A percentile compares a stretch with the other conserved stretches of the same genome.
These are phyloP conservation scores for Symbiodinium pilosum DNA, from an alignment of 73 alveolate genomes.

Conservation along the genomic window DNA sequence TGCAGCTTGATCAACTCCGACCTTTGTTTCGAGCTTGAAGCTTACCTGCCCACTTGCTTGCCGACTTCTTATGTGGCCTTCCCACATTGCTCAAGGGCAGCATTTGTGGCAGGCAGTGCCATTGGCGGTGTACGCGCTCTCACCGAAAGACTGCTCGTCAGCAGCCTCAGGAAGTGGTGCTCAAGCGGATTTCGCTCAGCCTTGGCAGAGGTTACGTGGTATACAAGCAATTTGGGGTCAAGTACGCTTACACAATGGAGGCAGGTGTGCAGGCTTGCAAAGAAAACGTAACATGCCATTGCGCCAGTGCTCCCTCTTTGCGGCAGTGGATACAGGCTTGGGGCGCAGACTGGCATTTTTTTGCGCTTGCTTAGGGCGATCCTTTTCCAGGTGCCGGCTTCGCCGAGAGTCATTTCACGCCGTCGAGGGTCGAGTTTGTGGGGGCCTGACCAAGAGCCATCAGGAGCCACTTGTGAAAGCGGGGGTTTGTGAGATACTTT, in stretches of 20 bases:
- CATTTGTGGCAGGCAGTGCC: slow-evolving; percentile 25
- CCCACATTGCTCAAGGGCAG: too few species aligned
- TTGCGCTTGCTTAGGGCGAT: too few species aligned
- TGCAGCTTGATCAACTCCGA: slow-evolving; percentile 19
- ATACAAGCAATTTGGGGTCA: slow-evolving; percentile 84
- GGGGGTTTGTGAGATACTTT: background rate
- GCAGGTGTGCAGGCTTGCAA: background rate
- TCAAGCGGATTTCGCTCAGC: background rate
- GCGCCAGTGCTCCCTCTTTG: slow-evolving; percentile 78
- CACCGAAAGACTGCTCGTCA: slow-evolving; percentile 75
- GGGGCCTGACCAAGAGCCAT: background rate
- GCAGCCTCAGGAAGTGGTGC: background rate
- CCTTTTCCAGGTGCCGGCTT: background rate
- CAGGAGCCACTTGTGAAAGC: background rate
- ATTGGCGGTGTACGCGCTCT: slow-evolving; percentile 66
- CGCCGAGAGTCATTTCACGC: slow-evolving; percentile 30
- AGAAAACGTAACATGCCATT: too few species aligned
- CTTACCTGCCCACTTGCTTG: slow-evolving; percentile 5
- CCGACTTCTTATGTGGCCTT: background rate
- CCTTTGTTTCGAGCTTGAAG: slow-evolving; percentile 53
- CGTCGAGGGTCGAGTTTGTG: slow-evolving; percentile 47
- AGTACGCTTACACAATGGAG: slow-evolving; percentile 66
- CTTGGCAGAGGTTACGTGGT: slow-evolving; percentile 35
- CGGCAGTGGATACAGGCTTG: slow-evolving; percentile 50
- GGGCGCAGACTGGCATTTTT: too few species aligned